A percentile compares a stretch with the other conserved stretches of the same genome.
These are phyloP conservation scores for Kondoa subrosea DNA, from an alignment of 768 basidiomycete species.

Conservation along the genomic window DNA sequence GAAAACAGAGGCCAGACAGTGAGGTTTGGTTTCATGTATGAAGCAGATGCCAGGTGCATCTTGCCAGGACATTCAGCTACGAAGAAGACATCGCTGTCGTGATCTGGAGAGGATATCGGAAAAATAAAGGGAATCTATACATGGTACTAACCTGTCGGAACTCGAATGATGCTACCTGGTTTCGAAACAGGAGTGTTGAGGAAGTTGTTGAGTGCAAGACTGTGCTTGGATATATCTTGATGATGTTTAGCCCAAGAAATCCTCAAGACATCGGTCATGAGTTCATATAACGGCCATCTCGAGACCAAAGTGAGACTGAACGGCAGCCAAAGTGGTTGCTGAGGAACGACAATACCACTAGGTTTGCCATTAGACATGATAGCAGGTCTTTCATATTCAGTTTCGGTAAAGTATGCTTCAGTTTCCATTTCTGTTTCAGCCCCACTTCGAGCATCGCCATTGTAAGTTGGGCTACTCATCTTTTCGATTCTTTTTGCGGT, in stretches of 20 bases:
- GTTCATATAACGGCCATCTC: constrained; percentile 88
- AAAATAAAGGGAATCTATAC: too few relatives aligned
- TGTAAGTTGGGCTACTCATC: constrained; percentile 41
- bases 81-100: constrained; percentile 17
- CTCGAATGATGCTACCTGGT: constrained; percentile 28
- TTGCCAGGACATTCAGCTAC: constrained; percentile 26
- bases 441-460: constrained; percentile 47
- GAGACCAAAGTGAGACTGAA: constrained; percentile 40
- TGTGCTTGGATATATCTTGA: constrained; percentile 19
- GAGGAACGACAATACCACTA: neutral
- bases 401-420: constrained; percentile 31
- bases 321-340: neutral
- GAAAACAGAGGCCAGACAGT: constrained; percentile 96
- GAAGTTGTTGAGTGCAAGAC: constrained; percentile 21
- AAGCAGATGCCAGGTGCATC: constrained; percentile 11
- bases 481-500: constrained; percentile 37
- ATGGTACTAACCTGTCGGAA: constrained; percentile 23
- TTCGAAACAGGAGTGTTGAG: constrained; percentile 30
- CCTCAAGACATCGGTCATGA: constrained; percentile 91
- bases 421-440: constrained; percentile 38
- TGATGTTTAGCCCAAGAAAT: constrained; percentile 59
- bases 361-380: neutral
- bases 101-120: too few relatives aligned
- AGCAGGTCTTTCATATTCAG: constrained; percentile 20
- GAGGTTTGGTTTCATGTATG: constrained; percentile 29